Evolutionary conservation across 768 basidiomycete species (phyloP).

Genomic region (Russula abietina): DNA sequence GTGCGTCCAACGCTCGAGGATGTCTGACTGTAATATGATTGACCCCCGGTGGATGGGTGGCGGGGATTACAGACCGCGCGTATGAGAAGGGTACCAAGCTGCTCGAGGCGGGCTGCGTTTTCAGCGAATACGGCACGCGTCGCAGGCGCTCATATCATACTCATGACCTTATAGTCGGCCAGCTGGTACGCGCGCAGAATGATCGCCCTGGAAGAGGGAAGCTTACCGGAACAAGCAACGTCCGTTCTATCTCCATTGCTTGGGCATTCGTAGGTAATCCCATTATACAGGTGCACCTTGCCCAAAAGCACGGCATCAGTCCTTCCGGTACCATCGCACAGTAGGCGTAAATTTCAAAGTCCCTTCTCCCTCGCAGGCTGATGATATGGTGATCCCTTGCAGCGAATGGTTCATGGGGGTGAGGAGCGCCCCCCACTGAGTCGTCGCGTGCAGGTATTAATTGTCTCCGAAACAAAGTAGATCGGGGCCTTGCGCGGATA

Average conservation of each 20-base stretch:
- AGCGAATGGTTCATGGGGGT: conserved; percentile 94
- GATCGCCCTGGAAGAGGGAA: conserved; percentile 46
- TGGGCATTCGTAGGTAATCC: background rate
- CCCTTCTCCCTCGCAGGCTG: background rate
- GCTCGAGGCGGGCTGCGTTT: conserved; percentile 54
- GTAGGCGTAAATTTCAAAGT: conserved; percentile 40
- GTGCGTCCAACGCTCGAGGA: conserved; percentile 35
- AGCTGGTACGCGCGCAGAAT: conserved; percentile 58
- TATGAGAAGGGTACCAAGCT: conserved; percentile 64
- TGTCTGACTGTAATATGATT: background rate
- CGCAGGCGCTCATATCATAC: conserved; percentile 64
- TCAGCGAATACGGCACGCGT: conserved; percentile 87
- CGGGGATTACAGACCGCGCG: conserved; percentile 51
- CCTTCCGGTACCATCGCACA: conserved; percentile 84
- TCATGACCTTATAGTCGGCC: conserved; percentile 73
- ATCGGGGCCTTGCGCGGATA: conserved; percentile 84
- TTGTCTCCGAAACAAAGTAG: conserved; percentile 34
- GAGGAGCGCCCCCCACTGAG: conserved; percentile 26
- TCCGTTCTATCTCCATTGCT: conserved; percentile 32
- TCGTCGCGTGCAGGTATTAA: background rate
- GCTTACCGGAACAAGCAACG: conserved; percentile 87
- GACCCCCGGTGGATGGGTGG: background rate
- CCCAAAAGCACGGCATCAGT: conserved; percentile 57
- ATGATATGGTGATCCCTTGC: conserved; percentile 14
- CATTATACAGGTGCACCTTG: conserved; percentile 66